Evolutionary conservation across 805 yeast species (phyloP), one percentile per base, ranked within the genome.

Genomic region (Candida vaughaniae): DNA sequence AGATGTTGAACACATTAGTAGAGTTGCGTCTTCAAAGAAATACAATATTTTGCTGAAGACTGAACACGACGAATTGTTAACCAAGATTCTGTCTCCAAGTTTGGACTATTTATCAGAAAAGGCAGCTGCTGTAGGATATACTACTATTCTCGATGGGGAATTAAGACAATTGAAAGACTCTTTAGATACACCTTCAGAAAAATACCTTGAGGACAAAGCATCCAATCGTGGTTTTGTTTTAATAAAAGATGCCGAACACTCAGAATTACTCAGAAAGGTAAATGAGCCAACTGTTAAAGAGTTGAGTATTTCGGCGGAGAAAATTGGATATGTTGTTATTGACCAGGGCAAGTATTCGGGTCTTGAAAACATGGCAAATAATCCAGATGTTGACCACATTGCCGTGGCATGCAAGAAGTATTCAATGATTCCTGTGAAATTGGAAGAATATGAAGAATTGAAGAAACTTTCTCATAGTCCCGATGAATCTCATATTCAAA

Each of bases 391-490:
- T 4, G 40, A 38, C 3, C 43, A 44, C 25, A 26, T 44, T 5
- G 29, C 28, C 5, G 20, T 22, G 10, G 32, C 29, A 31, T 27
- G 39, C 14, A 27, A 31, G 11, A 16, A 5, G 2, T 35, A 41
- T 31, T 27, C 25, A 5, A 27, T 34, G 32, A 27, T 35, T 6
- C 34, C 39, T 11, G 23, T 45, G 14, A 22, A 33, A 2, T 11
- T 22, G 9, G 26, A 25, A 1, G 55, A 53, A 29, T 39, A 31
- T 15, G 25, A 52, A 5, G 39, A 46, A 16, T 46, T 57, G 29
- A 32, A 39, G 22, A 25, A 43, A 15, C 49, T 56, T 16, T 62
- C 62, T 4, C 35, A 48, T 32, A 35, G 46, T 2, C 61, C 62
- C 9, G 25, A 39, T 7, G 39, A 45, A 19, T 43, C 32, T 10